These are phyloP conservation scores for Calonectria pauciramosa DNA, from an alignment of 2,329 filamentous ascomycete genomes.

Conservation along the genomic window DNA sequence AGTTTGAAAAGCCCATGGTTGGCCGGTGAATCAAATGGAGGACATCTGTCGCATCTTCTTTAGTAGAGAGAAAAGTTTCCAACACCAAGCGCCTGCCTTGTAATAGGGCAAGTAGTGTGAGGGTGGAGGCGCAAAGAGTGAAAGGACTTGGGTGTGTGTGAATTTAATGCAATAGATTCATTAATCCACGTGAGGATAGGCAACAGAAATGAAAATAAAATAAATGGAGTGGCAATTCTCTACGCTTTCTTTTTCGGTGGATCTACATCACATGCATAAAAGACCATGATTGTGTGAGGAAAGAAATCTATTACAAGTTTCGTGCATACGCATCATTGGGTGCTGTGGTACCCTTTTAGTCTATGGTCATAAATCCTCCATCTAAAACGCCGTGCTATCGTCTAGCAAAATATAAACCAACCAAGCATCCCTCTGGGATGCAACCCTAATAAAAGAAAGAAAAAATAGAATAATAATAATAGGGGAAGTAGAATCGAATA, in stretches of 20 bases:
- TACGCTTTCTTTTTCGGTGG: neutral
- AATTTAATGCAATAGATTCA: too few relatives aligned
- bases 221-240: neutral
- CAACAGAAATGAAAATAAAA: neutral
- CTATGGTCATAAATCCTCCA: neutral
- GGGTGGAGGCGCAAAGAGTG: too few relatives aligned
- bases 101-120: too few relatives aligned
- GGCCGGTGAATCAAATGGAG: slow-evolving; percentile 55
- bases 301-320: slow-evolving; percentile 3
- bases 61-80: too few relatives aligned
- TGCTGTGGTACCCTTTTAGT: neutral
- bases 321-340: neutral
- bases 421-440: neutral
- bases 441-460: neutral
- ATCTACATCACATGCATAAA: neutral
- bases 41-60: neutral
- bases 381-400: neutral
- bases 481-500: neutral
- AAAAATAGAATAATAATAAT: neutral
- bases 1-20: slow-evolving; percentile 72
- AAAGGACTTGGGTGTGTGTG: too few relatives aligned
- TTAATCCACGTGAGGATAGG: too few relatives aligned
- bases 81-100: too few relatives aligned
- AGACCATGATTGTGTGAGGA: neutral
- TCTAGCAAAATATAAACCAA: neutral